A percentile compares a stretch with the other conserved stretches of the same genome.
phyloP scores from a whole-genome alignment of 2,329 filamentous ascomycete species.

The Penicillium oxalicum region DNA sequence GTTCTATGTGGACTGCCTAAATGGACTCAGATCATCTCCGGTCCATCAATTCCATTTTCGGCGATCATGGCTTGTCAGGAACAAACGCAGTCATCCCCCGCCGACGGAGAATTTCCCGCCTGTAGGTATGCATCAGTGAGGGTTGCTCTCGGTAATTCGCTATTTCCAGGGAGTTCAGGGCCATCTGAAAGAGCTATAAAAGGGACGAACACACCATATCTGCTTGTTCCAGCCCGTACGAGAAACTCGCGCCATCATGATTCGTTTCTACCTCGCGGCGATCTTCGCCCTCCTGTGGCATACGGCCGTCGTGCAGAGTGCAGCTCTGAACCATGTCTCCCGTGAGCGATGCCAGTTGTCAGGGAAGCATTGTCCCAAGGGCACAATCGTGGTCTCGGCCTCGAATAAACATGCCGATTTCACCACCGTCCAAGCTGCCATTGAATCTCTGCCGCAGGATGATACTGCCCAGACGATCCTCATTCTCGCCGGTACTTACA shows the following conservation, averaged over 20 bases:
- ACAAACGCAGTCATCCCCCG: not conserved
- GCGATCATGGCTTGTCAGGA: no score
- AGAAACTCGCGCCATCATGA: not conserved
- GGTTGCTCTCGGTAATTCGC: no score
- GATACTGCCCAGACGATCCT: constrained; percentile 50
- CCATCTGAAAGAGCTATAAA: not conserved
- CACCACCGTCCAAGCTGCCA: constrained; percentile 44
- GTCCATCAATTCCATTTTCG: no score
- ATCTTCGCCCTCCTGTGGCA: constrained; percentile 4
- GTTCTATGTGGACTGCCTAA: constrained; percentile 1
- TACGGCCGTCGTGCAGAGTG: constrained; percentile 5
- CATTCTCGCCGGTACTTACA: constrained; percentile 55
- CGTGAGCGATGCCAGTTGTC: constrained; percentile 23
- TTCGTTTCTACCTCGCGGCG: constrained; percentile 3
- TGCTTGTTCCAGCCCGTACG: no score
- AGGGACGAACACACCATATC: no score
- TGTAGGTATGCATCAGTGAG: no score
- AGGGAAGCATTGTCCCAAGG: constrained; percentile 21
- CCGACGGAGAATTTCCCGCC: no score
- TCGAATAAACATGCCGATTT: constrained; percentile 19
- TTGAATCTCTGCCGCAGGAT: constrained; percentile 43
- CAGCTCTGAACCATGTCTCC: not conserved
- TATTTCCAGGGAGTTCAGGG: not conserved
- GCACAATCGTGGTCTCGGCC: constrained; percentile 26
- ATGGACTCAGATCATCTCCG: not conserved